Conservation (phyloP, 352 stramenopile genomes). For the Phytophthora pinifolia region DNA sequence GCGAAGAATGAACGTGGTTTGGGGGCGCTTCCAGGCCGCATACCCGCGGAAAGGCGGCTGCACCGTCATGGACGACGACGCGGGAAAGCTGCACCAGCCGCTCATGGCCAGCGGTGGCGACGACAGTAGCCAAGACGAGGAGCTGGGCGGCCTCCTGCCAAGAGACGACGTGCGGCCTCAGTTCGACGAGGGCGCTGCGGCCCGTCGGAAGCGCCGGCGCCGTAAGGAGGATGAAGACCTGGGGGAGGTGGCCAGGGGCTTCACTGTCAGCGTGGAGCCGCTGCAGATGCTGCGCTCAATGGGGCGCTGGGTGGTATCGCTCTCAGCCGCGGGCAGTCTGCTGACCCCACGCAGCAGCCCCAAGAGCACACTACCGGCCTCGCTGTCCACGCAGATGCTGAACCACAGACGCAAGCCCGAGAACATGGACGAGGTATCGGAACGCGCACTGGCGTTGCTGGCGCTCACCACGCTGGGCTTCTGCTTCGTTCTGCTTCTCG, state of each 20-base stretch:
- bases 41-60: conserved; percentile 17
- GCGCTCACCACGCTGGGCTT: conserved; percentile 35
- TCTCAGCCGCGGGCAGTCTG: conserved; percentile 23
- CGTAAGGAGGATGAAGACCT: conserved; percentile 49
- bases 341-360: conserved; percentile 11
- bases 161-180: conserved; percentile 13
- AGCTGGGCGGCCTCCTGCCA: conserved; percentile 23
- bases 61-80: conserved; percentile 37
- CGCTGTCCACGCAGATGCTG: conserved; percentile 26
- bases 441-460: conserved; percentile 39
- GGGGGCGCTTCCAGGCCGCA: conserved; percentile 25
- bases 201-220: conserved; percentile 31
- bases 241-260: conserved; percentile 28
- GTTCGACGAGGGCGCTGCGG: conserved; percentile 24
- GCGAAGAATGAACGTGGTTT: conserved; percentile 27
- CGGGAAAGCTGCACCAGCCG: conserved; percentile 33
- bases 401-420: conserved; percentile 15
- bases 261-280: conserved; percentile 30
- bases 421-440: conserved; percentile 33
- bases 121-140: conserved; percentile 17
- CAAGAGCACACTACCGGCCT: conserved; percentile 19
- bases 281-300: conserved; percentile 30
- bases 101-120: conserved; percentile 33
- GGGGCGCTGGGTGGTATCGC: conserved; percentile 32
- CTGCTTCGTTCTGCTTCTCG: conserved; percentile 33